Percentiles rank a stretch among this genome's conserved stretches.
These are phyloP conservation scores for Lodderomyces metapsilosis DNA, from an alignment of 1,139 yeast genomes.

Conservation along the genomic window DNA sequence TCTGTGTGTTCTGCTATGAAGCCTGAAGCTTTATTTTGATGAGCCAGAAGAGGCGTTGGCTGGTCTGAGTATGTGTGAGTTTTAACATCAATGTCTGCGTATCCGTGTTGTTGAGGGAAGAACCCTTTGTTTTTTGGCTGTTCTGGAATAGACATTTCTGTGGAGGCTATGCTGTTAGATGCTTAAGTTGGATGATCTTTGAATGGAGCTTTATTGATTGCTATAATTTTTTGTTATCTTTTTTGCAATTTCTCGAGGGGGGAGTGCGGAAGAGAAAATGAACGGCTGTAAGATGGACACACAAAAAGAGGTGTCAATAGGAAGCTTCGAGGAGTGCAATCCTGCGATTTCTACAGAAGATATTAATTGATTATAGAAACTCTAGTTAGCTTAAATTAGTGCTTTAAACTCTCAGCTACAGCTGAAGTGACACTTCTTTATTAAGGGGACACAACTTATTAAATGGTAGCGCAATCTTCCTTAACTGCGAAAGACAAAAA, in stretches of 20 bases:
- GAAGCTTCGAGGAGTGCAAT: no score
- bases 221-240: not conserved
- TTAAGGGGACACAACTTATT: no score
- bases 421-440: no score
- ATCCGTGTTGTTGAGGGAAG: conserved; percentile 33
- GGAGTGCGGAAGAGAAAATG: no score
- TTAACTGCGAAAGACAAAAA: not conserved
- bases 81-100: conserved; percentile 27
- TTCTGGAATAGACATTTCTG: conserved; percentile 23
- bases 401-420: no score
- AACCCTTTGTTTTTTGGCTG: conserved; percentile 29
- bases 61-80: conserved; percentile 35
- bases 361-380: no score
- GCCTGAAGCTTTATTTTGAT: conserved; percentile 26
- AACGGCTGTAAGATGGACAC: not conserved
- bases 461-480: no score
- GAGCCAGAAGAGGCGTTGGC: conserved; percentile 34
- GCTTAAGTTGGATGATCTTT: not conserved
- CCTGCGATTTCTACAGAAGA: no score
- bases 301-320: no score
- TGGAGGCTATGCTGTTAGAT: not conserved
- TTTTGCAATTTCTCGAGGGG: not conserved
- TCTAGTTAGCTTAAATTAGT: no score
- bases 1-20: conserved; percentile 32
- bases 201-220: not conserved